Conservation (phyloP, 306 rosid genomes). For the Vigna angularis region DNA sequence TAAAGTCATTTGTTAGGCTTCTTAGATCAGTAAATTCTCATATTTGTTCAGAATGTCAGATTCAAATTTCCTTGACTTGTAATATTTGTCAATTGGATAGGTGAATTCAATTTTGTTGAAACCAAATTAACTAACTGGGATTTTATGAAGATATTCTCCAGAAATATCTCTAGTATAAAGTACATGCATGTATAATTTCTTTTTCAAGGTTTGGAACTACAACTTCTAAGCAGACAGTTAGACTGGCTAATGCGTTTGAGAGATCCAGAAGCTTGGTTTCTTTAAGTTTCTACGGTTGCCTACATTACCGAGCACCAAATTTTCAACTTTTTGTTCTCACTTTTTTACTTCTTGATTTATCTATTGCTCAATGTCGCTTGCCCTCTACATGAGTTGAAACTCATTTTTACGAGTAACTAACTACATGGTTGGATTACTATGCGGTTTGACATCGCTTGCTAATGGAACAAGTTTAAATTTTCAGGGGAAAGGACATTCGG, state of each 20-base stretch:
- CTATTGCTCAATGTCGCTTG: constrained; percentile 8
- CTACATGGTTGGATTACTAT: constrained; percentile 27
- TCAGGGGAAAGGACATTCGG: constrained; percentile 97
- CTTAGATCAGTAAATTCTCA: constrained; percentile 2
- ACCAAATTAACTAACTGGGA: constrained; percentile 3
- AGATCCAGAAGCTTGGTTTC: background rate
- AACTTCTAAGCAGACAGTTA: background rate
- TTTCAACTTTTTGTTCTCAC: constrained; percentile 4
- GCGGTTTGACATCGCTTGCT: constrained; percentile 29
- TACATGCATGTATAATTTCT: background rate
- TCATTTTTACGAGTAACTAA: constrained; percentile 9
- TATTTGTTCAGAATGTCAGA: background rate
- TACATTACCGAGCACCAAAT: constrained; percentile 7
- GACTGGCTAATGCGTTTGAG: background rate
- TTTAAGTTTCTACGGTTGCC: constrained; percentile 45
- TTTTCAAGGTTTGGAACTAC: constrained; percentile 28
- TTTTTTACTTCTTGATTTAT: constrained; percentile 17
- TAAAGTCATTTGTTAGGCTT: background rate
- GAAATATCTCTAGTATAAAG: background rate
- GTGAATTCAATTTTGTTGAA: constrained; percentile 20
- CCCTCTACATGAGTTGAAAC: constrained; percentile 6
- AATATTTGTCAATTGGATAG: background rate
- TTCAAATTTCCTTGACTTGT: constrained; percentile 16
- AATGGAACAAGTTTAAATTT: constrained; percentile 38
- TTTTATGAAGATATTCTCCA: constrained; percentile 25